Evolutionary conservation across 805 yeast genomes (phyloP), one percentile per base, ranked within the genome.

Genomic region (Cyberlindnera subsufficiens): DNA sequence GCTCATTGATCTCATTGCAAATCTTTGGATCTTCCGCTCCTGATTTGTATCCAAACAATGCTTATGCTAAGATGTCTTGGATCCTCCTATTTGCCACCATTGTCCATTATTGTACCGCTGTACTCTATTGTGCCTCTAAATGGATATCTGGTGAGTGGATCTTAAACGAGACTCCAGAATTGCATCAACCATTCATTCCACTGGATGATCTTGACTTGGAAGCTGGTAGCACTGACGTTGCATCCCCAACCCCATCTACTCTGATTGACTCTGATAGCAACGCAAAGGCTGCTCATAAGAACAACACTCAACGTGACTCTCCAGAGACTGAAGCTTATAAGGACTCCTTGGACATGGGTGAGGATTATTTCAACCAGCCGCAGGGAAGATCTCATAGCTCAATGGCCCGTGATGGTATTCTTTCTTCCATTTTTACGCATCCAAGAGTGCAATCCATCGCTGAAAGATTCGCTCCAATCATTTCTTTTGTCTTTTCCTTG

Each of bases 21-120:
- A 63, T 81, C 9, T 87, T 81, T 56, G 73, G 77, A 33, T 60
- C 67, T 5, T 67, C 82, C 15, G 81, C 80, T 19, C 83, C 86
- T 0, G 69, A 74, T 42, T 66, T 87, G 53, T 91, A 87, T 59
- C 96, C 96, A 1, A 69, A 74, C 33, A 86, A 86, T 58, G 82
- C 84, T 1, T 89, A 89, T 62, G 65, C 76, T 13, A 75, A 72
- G 54, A 78, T 86, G 78, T 73, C 84, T 19, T 66, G 75, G 56
- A 74, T 85, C 10, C 63, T 88, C 45, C 62, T 82, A 10, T 58
- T 81, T 39, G 60, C 78, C 10, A 61, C 80, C 2, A 44, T 72
- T 2, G 62, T 68, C 3, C 96, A 86, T 50, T 76, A 74, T 56
- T 46, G 68, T 11, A 57, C 77, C 15, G 81, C 88, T 0, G 51